A percentile compares a stretch with the other conserved stretches of the same genome.
phyloP scores from a whole-genome alignment of 208 protist genomes.

The Leishmania arabica region DNA sequence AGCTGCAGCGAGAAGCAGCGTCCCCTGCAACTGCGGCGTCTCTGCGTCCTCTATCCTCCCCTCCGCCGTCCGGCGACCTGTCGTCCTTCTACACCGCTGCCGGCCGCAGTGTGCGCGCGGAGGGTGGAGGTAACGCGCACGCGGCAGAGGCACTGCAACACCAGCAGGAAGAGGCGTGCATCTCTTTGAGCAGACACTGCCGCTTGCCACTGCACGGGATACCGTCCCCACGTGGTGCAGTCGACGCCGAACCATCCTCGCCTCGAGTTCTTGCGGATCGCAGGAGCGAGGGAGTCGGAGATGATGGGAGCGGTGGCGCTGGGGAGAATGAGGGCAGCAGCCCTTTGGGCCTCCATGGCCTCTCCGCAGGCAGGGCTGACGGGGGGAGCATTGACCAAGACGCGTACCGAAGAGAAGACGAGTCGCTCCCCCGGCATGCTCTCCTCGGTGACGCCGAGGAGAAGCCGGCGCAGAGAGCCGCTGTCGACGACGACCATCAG shows the following conservation, averaged over 20 bases:
- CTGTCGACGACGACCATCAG: neutral
- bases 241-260: neutral
- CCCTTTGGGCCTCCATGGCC: neutral
- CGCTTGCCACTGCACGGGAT: neutral
- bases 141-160: neutral
- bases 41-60: neutral
- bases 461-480: neutral
- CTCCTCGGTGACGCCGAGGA: neutral
- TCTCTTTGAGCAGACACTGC: neutral
- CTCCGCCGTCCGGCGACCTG: neutral
- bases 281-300: neutral
- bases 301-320: neutral
- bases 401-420: neutral
- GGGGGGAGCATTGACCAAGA: neutral
- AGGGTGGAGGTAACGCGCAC: neutral
- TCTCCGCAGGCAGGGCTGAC: neutral
- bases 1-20: neutral
- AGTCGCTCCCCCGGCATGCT: neutral
- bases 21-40: neutral
- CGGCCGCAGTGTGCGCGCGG: neutral
- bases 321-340: neutral
- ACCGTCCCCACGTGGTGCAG: neutral
- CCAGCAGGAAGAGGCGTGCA: neutral
- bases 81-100: slow-evolving; percentile 19
- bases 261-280: neutral